Evolutionary conservation across 1,284 basidiomycete species (phyloP), one percentile per base, ranked within the genome.

Genomic region (Jaminaea rosea): DNA sequence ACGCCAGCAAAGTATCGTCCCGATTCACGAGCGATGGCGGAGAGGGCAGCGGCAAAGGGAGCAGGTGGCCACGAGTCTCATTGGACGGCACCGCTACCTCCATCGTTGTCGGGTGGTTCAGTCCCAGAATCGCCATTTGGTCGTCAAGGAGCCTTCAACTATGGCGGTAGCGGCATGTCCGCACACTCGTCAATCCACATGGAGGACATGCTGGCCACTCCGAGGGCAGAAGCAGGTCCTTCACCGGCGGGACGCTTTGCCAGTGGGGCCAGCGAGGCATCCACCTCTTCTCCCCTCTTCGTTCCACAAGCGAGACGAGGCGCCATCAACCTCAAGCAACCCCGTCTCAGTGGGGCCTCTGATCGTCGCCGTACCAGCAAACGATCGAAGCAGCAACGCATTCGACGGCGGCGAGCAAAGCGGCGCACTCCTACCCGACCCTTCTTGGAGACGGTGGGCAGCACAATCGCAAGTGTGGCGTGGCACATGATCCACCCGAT

Each of bases 241-340:
- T n/a, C 24, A 26, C 13, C 26, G n/a, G 13, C 34, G 17, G 3
- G 5, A 15, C 21, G 19, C 37, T 13, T 52, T 53, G 36, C 51
- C 9, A 46, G 27, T 19, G 8, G 36, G 8, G 44, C 23, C 32
- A 15, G 32, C 26, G 24, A 7, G 11, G 11, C 44, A 15, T 29
- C 32, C 8, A 49, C 36, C 17, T 59, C 59, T n/a, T 64, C 63
- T 28, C 62, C 62, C 21, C 57, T 68, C 37, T 61, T 65, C 42
- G 44, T 64, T 19, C 65, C 65, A n/a, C 63, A 64, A 46, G 65
- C 65, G 4, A 53, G 65, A 26, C 47, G 63, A 45, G 63, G 65
- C 8, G 63, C 65, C 10, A 56, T 68, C 39, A 56, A 56, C 32
- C 41, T 56, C 17, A 44, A 44, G 36, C n/a, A 15, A 13, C n/a